These are phyloP conservation scores for Phytophthora megakarya DNA, from an alignment of 352 stramenopile genomes.

Conservation along the genomic window DNA sequence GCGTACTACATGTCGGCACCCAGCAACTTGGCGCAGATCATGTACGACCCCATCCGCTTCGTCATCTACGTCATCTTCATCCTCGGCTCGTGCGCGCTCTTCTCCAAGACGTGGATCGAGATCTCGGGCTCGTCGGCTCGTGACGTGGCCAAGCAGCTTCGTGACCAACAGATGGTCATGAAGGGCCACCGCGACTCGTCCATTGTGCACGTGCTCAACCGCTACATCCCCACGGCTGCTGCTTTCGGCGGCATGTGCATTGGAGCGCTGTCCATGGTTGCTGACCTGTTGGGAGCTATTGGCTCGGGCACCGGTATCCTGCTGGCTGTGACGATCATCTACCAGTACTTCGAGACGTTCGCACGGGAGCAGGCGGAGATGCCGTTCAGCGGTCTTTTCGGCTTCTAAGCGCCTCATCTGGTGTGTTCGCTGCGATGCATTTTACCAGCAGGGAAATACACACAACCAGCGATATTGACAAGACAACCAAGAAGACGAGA, in stretches of 20 bases:
- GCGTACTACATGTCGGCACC: conserved; percentile 99
- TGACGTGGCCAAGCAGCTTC: conserved; percentile 98
- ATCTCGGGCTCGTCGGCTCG: conserved; percentile 97
- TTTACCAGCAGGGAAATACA: conserved; percentile 12
- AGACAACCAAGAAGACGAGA: conserved; percentile 30
- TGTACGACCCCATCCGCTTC: conserved; percentile 98
- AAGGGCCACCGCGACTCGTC: conserved; percentile 98
- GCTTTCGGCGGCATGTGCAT: conserved; percentile 99
- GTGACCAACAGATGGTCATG: conserved; percentile 99
- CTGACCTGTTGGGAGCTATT: conserved; percentile 98
- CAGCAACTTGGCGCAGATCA: conserved; percentile 94
- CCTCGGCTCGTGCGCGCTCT: conserved; percentile 97
- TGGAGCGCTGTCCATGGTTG: conserved; percentile 97
- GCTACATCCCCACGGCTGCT: conserved; percentile 99
- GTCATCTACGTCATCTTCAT: conserved; percentile 99
- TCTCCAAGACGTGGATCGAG: conserved; percentile 99
- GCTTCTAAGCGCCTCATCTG: conserved; percentile 63
- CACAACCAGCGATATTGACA: conserved; percentile 15
- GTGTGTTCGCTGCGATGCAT: conserved; percentile 18
- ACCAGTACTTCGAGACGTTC: conserved; percentile 99
- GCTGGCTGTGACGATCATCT: conserved; percentile 99
- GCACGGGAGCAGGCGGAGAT: conserved; percentile 93
- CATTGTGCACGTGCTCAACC: conserved; percentile 98
- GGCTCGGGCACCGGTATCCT: conserved; percentile 99
- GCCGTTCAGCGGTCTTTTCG: conserved; percentile 78